Evolutionary conservation across 768 basidiomycete species (phyloP), one percentile per base, ranked within the genome.

Genomic region (Rhizopogon vinicolor): DNA sequence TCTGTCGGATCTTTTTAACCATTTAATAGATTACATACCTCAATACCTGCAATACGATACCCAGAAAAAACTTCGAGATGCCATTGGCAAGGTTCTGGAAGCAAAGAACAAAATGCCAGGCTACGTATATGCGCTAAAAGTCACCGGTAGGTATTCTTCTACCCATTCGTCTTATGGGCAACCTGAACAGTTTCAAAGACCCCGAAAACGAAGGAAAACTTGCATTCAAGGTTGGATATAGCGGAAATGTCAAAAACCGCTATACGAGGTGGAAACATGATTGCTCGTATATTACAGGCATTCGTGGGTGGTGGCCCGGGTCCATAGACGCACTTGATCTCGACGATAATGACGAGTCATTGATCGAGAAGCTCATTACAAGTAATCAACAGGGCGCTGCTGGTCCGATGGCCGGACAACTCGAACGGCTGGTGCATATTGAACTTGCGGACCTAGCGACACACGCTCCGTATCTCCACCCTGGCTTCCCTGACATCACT

Each of bases 251-350:
- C 29, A 79, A 76, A 29, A 86, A 85, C 62, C 77, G 91, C 31
- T 76, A 91, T 44, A 82, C 86, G 63, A 78, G 92, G 60, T 93
- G 91, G 91, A 77, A 77, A 19, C 90, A 85, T 58, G 86, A 89
- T 61, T 93, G 91, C 58, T 88, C 88, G 3, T 87, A 86, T 65
- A 81, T 84, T 60, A 86, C 86, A 49, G 79, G 89, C 39, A 68
- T 89, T 16, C 78, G 88, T 44, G 89, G 88, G 1, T 87, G 80
- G 73, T 91, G 84, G 77, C 91, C 91, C 2, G 79, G 79, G 18
- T 74, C 74, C 33, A 73, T 76, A 37, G 75, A 76, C 52, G 67
- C 25, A 25, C 25, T 25, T 4, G 25, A 68, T 43, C 66, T 65
- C 41, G 58, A 60, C 22, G 71, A 75, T 19, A 67, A 73, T 37